These are phyloP conservation scores for Vicia faba DNA, from an alignment of 306 rosid genomes.

Conservation along the genomic window DNA sequence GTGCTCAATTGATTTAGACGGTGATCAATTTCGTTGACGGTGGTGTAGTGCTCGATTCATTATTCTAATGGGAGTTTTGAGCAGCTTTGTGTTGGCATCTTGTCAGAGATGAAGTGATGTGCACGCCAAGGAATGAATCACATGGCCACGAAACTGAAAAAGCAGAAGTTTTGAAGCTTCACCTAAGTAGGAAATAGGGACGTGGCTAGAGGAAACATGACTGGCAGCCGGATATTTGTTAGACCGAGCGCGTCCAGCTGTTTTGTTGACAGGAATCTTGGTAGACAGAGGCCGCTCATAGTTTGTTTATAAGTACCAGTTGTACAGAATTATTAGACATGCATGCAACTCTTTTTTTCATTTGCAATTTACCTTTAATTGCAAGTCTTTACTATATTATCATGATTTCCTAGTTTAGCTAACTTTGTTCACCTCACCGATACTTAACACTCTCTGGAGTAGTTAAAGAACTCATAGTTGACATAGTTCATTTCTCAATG, in stretches of 20 bases:
- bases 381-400: not conserved
- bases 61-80: not conserved
- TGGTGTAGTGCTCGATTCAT: not conserved
- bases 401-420: not conserved
- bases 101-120: not conserved
- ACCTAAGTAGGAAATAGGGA: not conserved
- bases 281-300: not conserved
- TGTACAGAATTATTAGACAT: not conserved
- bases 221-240: not conserved
- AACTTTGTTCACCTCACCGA: not conserved
- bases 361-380: not conserved
- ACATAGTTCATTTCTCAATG: not conserved
- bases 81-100: not conserved
- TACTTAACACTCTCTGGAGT: not conserved
- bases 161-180: not conserved
- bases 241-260: not conserved
- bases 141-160: not conserved
- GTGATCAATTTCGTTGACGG: too few relatives aligned
- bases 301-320: not conserved
- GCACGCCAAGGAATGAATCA: not conserved
- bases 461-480: not conserved
- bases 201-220: not conserved
- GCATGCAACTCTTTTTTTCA: not conserved
- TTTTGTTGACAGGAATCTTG: not conserved
- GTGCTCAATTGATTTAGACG: too few relatives aligned